Percentiles rank a stretch among this genome's conserved stretches.
Conservation (phyloP, 768 basidiomycete species). For the Mycena maculata region DNA sequence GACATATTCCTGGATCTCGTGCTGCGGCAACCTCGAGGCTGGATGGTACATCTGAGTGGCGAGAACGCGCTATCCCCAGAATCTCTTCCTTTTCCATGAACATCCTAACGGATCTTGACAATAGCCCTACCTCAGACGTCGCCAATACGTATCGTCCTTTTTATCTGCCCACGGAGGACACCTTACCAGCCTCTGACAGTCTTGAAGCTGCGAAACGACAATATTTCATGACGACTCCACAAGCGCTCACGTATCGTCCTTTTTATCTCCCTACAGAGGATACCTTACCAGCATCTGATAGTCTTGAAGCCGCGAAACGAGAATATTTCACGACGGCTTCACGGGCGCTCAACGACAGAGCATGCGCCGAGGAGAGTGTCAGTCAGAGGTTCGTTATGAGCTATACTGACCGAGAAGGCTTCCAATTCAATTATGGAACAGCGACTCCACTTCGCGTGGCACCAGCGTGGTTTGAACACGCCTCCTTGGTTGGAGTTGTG, state of each 20-base stretch:
- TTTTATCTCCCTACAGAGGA: conserved; percentile 16
- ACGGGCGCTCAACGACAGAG: neutral
- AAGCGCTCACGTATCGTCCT: conserved; percentile 18
- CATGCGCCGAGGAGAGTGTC: neutral
- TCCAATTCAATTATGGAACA: neutral
- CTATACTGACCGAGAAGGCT: neutral
- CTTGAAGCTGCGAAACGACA: neutral
- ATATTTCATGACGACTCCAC: neutral
- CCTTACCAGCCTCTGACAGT: neutral
- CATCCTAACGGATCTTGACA: neutral
- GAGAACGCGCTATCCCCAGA: neutral
- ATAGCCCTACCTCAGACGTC: neutral
- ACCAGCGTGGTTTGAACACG: conserved; percentile 9
- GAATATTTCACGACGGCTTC: conserved; percentile 6
- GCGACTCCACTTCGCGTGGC: conserved; percentile 7
- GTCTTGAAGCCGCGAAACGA: conserved; percentile 15
- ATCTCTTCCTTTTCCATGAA: neutral
- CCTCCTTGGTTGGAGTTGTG: neutral
- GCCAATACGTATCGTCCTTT: conserved; percentile 19
- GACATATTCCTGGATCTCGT: too few species aligned
- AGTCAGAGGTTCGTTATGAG: conserved; percentile 1
- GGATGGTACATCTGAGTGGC: neutral
- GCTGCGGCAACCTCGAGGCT: conserved; percentile 1
- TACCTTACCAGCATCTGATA: conserved; percentile 15
- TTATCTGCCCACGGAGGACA: conserved; percentile 11